Evolutionary conservation across 2,329 filamentous ascomycete genomes (phyloP).

Genomic region (Pseudogymnoascus verrucosus): DNA sequence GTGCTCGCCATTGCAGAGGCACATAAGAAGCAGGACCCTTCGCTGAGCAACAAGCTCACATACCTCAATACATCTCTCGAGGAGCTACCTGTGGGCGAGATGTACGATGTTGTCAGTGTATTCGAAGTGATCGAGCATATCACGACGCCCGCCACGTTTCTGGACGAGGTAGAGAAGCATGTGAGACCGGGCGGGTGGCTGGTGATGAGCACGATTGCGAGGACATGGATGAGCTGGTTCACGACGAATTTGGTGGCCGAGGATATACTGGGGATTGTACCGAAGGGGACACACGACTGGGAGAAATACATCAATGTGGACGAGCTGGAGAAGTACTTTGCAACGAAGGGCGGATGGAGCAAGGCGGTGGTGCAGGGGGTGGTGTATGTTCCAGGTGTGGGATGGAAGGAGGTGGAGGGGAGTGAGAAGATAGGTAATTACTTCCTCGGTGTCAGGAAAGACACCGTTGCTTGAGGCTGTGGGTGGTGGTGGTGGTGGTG

Average conservation of each 20-base stretch:
- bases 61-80: slow-evolving; percentile 78
- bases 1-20: slow-evolving; percentile 67
- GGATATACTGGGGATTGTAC: slow-evolving; percentile 78
- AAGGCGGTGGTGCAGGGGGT: slow-evolving; percentile 64
- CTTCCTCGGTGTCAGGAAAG: slow-evolving; percentile 76
- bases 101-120: slow-evolving; percentile 73
- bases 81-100: slow-evolving; percentile 42
- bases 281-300: slow-evolving; percentile 93
- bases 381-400: slow-evolving; percentile 80
- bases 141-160: slow-evolving; percentile 63
- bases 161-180: slow-evolving; percentile 62
- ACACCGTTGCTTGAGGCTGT: slow-evolving; percentile 12
- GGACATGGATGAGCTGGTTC: slow-evolving; percentile 82
- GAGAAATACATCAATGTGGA: slow-evolving; percentile 84
- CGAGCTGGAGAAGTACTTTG: slow-evolving; percentile 58
- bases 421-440: slow-evolving; percentile 90
- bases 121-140: slow-evolving; percentile 98
- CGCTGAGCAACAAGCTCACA: slow-evolving; percentile 52
- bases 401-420: slow-evolving; percentile 76
- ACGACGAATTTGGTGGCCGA: slow-evolving; percentile 91
- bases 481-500: too few species aligned
- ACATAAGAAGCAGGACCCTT: slow-evolving; percentile 69
- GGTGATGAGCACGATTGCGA: slow-evolving; percentile 82
- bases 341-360: slow-evolving; percentile 49
- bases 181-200: slow-evolving; percentile 90